Evolutionary conservation across 1,284 basidiomycete species (phyloP), one percentile per base, ranked within the genome.

Genomic region (Cryptococcus depauperatus): DNA sequence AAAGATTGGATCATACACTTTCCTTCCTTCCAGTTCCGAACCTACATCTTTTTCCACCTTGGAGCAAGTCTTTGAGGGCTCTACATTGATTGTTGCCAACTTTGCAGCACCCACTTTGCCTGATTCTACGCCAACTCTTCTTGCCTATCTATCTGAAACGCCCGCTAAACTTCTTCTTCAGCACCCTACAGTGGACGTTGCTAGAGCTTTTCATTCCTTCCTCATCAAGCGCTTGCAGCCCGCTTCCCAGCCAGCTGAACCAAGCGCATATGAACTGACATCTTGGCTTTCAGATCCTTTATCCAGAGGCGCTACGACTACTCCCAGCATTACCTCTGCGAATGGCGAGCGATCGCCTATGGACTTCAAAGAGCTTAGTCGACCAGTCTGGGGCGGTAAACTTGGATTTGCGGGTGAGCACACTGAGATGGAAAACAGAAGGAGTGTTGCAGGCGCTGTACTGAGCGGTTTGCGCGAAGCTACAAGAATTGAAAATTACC

Each of bases 381-480:
- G 71, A 42, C 66, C 72, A 1, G 56, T 68, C 3, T 76, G 74
- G 72, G 64, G 54, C 3, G 74, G 74, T 0, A 51, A 56, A 3
- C 60, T 77, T 1, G 72, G 74, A 0, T 77, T 75, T 29, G 75
- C 76, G 13, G 76, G 76, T 10, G 76, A 77, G 59, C 74, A 75
- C 45, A 77, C 75, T 3, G 74, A 75, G 46, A 58, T 74, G 50
- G 70, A 76, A 37, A 69, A 73, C 46, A 49, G 75, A 19, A 74
- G 75, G 1, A 69, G 64, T 23, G 74, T 75, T 1, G 70, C 68
- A 0, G 74, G 74, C 5, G 74, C 74, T 4, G 68, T 71, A 4
- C 55, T 72, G n/a, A 70, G 66, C 47, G 73, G 73, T 1, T 50
- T 61, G 43, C 57, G 73, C 30, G 74, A 75, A 51, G 74, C 66